Evolutionary conservation across 2,329 filamentous ascomycete species (phyloP), one percentile per base, ranked within the genome.

Genomic region (Talaromyces sp.): DNA sequence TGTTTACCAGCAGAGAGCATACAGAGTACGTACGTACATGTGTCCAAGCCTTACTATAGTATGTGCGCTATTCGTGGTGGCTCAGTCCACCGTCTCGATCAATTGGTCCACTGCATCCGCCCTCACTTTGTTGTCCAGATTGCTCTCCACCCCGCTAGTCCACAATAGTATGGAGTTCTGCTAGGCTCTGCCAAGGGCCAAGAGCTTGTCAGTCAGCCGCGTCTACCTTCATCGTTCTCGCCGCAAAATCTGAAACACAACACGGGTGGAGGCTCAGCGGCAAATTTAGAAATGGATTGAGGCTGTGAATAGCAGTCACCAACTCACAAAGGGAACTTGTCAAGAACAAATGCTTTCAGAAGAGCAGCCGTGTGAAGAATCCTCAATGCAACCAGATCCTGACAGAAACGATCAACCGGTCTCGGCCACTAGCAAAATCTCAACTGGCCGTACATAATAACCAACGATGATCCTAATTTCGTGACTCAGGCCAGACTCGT

Each of bases 391-490:
- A 13, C 31, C 31, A 56, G 53, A 36, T 56, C 53, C n/a, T 15
- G 4, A 15, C n/a, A 56, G n/a, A 17, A 17, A 56, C n/a, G 19
- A 54, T 54, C 43, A 25, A 36, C 17, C 60, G 22, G 5, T 62
- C 47, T 54, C 34, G 47, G 22, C 45, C 43, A 11, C 45, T 61
- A n/a, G 31, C 45, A 38, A 19, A 6, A 19, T 15, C 31, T 47
- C 38, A n/a, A 61, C 19, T 22, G 25, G 29, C 51, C 29, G n/a
- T 34, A 51, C 59, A 19, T 13, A 49, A 22, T 31, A 8, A 22
- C 22, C 27, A 38, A 29, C 31, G 45, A 61, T 53, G 60, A 62
- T 62, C 60, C 38, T 38, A 54, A 61, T 61, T 38, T 61, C 17
- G 27, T 43, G 6, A 25, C 6, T 13, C 10, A 34, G 58, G 29